Conservation (phyloP, 2,329 filamentous ascomycete genomes). For the Verticillium longisporum region DNA sequence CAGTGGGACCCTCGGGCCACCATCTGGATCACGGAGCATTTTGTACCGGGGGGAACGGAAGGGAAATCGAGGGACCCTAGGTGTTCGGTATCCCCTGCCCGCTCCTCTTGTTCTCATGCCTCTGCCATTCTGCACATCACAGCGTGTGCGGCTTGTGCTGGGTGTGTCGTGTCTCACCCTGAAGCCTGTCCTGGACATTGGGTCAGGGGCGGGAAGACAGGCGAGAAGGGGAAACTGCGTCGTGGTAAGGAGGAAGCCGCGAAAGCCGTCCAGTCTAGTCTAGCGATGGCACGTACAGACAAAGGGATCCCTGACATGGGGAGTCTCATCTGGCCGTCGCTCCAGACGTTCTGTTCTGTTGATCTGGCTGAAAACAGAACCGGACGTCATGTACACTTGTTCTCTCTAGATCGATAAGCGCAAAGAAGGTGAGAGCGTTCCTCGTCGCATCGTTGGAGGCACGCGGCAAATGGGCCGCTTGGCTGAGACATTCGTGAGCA, state of each 20-base stretch:
- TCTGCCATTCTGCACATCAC: background rate
- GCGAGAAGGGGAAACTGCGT: background rate
- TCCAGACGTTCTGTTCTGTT: background rate
- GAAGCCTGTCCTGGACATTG: background rate
- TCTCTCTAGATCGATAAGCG: background rate
- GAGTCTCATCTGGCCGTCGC: background rate
- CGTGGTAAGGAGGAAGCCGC: background rate
- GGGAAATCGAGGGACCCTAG: background rate
- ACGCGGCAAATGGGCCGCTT: background rate
- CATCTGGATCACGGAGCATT: background rate
- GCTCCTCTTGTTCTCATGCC: background rate
- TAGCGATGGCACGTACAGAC: background rate
- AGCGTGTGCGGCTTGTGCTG: background rate
- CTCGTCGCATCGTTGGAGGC: background rate
- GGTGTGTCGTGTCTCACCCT: background rate
- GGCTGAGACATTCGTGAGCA: background rate
- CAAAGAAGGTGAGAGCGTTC: background rate
- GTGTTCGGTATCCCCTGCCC: background rate
- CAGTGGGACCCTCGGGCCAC: background rate
- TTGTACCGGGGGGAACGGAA: background rate
- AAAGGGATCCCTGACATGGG: background rate
- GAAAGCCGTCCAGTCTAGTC: background rate
- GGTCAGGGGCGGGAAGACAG: background rate
- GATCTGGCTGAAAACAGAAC: background rate
- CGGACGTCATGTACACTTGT: background rate